These are phyloP conservation scores for Salix caprea DNA, from an alignment of 345 rosid genomes.

Conservation along the genomic window DNA sequence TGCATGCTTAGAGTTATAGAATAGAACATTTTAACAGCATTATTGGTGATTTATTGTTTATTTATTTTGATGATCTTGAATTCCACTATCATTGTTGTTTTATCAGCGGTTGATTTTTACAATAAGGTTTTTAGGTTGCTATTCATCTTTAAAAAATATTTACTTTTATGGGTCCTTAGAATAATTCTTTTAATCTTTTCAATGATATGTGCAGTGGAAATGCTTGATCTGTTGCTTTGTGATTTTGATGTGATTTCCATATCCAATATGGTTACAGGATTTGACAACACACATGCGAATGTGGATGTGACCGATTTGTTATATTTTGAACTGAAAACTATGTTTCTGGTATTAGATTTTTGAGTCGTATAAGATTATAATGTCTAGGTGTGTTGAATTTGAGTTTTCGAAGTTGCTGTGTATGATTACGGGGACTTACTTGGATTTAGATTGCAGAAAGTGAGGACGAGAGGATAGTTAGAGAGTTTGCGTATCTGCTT, in stretches of 20 bases:
- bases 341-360: too few relatives aligned
- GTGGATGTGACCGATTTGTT: too few relatives aligned
- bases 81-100: background rate
- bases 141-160: background rate
- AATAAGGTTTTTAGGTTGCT: background rate
- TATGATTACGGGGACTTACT: conserved; percentile 31
- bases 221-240: too few relatives aligned
- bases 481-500: conserved; percentile 66
- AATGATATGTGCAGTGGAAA: too few relatives aligned
- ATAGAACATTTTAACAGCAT: background rate
- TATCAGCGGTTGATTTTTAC: background rate
- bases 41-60: too few relatives aligned
- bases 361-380: background rate
- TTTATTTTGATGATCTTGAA: background rate
- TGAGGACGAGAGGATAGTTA: conserved; percentile 63
- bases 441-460: conserved; percentile 62
- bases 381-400: background rate
- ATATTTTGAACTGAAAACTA: too few relatives aligned
- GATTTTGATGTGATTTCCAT: too few relatives aligned
- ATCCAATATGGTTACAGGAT: too few relatives aligned
- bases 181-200: too few relatives aligned
- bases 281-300: too few relatives aligned
- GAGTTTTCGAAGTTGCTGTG: conserved; percentile 1
- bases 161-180: background rate
- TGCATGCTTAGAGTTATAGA: background rate